Percentiles rank a stretch among this genome's conserved stretches.
Evolutionary conservation across 202 grass and related monocot species (phyloP).

Genomic region (Digitaria exilis): DNA sequence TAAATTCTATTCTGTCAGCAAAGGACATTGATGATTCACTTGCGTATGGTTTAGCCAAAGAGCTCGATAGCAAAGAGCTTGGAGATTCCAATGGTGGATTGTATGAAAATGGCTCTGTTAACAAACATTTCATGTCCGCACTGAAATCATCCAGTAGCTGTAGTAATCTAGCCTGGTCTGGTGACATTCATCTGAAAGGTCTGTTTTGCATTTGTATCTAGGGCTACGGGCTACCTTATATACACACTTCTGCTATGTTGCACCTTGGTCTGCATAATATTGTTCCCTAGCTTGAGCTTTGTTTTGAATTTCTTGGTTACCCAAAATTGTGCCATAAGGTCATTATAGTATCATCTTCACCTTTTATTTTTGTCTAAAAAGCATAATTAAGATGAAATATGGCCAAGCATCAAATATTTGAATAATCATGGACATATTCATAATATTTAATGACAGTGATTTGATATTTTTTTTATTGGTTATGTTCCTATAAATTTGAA

Average conservation of each 20-base stretch:
- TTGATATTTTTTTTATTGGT: constrained; percentile 2
- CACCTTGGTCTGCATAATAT: neutral
- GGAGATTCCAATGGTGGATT: constrained; percentile 50
- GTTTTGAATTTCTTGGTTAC: neutral
- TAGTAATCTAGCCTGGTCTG: constrained; percentile 72
- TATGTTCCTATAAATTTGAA: constrained; percentile 21
- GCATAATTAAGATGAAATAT: neutral
- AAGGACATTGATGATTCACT: constrained; percentile 89
- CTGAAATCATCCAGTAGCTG: constrained; percentile 73
- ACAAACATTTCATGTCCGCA: constrained; percentile 76
- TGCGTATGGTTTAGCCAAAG: constrained; percentile 92
- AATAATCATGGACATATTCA: neutral
- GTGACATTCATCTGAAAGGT: constrained; percentile 97
- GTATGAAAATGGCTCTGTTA: constrained; percentile 46
- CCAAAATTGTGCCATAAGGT: constrained; percentile 2
- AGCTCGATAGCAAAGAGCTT: constrained; percentile 58
- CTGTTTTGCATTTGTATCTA: constrained; percentile 6
- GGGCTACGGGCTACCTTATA: neutral
- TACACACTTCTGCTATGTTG: neutral
- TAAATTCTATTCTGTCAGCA: constrained; percentile 78
- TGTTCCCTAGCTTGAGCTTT: constrained; percentile 14
- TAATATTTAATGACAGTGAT: neutral
- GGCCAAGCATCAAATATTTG: neutral
- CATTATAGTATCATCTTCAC: neutral
- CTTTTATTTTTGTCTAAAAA: neutral